A percentile compares a stretch with the other conserved stretches of the same genome.
phyloP scores from a whole-genome alignment of 2,329 filamentous ascomycete genomes.

The Pseudocercospora fijiensis region DNA sequence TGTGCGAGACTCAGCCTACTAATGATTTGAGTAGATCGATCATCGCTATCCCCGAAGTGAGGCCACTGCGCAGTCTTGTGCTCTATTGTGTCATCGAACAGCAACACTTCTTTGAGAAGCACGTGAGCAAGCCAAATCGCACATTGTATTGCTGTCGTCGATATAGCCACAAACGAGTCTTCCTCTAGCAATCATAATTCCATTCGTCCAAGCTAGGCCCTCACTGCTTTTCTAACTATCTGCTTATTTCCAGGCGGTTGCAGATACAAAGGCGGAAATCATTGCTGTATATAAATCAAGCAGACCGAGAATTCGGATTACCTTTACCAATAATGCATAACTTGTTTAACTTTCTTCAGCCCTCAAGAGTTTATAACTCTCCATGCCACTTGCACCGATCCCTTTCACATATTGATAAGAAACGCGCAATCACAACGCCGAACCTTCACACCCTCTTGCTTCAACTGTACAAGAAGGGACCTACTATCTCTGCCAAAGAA shows the following conservation, averaged over 20 bases:
- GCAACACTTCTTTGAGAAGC: neutral
- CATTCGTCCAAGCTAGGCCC: neutral
- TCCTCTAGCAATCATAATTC: no score
- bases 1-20: neutral
- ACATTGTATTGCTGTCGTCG: no score
- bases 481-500: no score
- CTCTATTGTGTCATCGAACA: neutral
- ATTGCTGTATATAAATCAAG: neutral
- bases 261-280: neutral
- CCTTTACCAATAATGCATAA: no score
- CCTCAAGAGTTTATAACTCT: no score
- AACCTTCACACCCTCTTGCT: no score
- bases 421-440: neutral
- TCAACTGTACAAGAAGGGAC: no score
- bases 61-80: no score
- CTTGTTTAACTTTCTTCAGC: no score
- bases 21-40: neutral
- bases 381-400: neutral
- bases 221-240: neutral
- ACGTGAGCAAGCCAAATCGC: neutral
- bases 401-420: neutral
- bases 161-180: no score
- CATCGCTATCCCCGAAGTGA: neutral
- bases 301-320: neutral
- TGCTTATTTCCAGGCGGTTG: neutral